Percentiles rank a stretch among this genome's conserved stretches.
These are phyloP conservation scores for Boletellus emodensis DNA, from an alignment of 768 basidiomycete genomes.

Conservation along the genomic window DNA sequence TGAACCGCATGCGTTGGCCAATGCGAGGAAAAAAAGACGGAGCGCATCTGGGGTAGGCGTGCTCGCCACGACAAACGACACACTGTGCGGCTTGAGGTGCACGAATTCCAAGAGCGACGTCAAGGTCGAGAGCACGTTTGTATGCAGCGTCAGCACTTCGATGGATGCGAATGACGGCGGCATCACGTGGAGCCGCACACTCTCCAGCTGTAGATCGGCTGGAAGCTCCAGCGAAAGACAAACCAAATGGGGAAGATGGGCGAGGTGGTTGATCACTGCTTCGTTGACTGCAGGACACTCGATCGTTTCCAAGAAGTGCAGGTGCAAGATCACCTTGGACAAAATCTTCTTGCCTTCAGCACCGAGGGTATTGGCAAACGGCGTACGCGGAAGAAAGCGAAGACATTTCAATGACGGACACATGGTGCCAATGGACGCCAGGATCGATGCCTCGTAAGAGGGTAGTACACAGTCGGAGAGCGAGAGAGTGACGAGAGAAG, in stretches of 20 bases:
- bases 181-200: conserved; percentile 6
- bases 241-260: conserved; percentile 16
- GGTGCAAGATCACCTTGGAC: conserved; percentile 17
- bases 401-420: conserved; percentile 21
- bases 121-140: conserved; percentile 10
- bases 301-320: conserved; percentile 16
- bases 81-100: conserved; percentile 10
- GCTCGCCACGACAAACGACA: conserved; percentile 14
- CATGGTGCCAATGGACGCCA: conserved; percentile 16
- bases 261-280: conserved; percentile 20
- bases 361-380: conserved; percentile 5
- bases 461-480: conserved; percentile 9
- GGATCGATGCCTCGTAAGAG: conserved; percentile 16
- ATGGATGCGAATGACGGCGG: conserved; percentile 17
- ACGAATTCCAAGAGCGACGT: conserved; percentile 20
- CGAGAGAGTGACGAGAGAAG: conserved; percentile 17
- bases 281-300: conserved; percentile 20
- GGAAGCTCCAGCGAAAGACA: conserved; percentile 16
- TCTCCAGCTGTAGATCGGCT: conserved; percentile 11
- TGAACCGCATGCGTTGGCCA: conserved; percentile 9
- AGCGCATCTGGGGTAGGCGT: conserved; percentile 16
- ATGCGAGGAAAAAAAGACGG: conserved; percentile 20
- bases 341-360: conserved; percentile 16
- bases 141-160: conserved; percentile 7
- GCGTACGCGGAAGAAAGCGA: background rate